phyloP scores from a whole-genome alignment of 2,329 filamentous ascomycete genomes.

The Fusarium newnesense region DNA sequence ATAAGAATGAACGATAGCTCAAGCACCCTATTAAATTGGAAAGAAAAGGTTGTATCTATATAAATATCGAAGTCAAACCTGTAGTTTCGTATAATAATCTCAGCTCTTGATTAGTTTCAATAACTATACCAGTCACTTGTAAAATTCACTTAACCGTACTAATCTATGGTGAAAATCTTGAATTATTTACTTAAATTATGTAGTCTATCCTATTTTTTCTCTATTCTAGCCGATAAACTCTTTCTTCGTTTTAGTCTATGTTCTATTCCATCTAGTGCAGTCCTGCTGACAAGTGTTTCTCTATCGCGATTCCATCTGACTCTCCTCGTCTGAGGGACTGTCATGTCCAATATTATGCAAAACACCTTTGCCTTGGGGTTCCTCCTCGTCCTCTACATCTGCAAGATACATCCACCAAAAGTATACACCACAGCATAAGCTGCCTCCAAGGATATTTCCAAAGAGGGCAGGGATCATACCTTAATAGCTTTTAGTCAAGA shows the following conservation, averaged over 20 bases:
- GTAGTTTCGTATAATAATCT: too few relatives aligned
- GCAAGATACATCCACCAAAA: conserved; percentile 41
- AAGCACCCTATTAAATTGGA: too few relatives aligned
- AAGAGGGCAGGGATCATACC: conserved; percentile 61
- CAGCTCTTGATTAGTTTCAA: too few relatives aligned
- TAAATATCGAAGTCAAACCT: too few relatives aligned
- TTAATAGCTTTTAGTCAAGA: background rate
- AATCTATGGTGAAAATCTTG: too few relatives aligned
- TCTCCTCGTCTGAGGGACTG: conserved; percentile 32
- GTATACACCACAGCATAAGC: conserved; percentile 59
- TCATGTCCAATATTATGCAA: conserved; percentile 3
- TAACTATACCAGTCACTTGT: too few relatives aligned
- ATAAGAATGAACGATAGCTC: too few relatives aligned
- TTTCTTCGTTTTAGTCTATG: background rate
- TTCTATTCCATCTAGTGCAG: rapidly evolving
- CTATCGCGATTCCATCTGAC: background rate
- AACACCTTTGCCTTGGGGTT: background rate
- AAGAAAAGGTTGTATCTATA: too few relatives aligned
- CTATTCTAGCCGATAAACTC: background rate
- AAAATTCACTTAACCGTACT: too few relatives aligned
- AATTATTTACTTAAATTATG: background rate
- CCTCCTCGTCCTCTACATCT: background rate
- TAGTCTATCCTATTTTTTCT: rapidly evolving
- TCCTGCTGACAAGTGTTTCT: rapidly evolving
- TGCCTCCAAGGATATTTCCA: conserved; percentile 66